These are phyloP conservation scores for Beauveria medogensis DNA, from an alignment of 2,329 filamentous ascomycete species.

Conservation along the genomic window DNA sequence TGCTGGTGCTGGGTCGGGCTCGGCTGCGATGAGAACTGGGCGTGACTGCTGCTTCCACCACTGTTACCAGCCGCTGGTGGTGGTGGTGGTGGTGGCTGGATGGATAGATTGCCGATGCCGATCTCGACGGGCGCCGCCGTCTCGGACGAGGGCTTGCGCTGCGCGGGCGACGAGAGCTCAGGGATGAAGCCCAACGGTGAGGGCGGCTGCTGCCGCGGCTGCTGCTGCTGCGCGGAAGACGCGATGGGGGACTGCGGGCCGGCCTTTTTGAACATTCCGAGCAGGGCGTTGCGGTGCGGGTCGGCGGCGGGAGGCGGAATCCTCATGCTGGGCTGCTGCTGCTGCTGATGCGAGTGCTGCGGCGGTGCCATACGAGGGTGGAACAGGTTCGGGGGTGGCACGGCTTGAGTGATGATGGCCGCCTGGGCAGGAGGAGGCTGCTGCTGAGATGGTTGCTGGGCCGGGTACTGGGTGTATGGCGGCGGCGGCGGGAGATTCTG, in stretches of 20 bases:
- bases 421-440: neutral
- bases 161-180: constrained; percentile 3
- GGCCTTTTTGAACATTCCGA: constrained; percentile 47
- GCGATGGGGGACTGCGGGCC: neutral
- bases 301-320: constrained; percentile 17
- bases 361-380: neutral
- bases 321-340: constrained; percentile 11
- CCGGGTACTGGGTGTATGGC: constrained; percentile 9
- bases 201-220: neutral
- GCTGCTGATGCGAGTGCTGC: neutral
- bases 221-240: constrained; percentile 13
- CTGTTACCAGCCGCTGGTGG: neutral
- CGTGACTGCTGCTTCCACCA: constrained; percentile 21
- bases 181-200: constrained; percentile 4
- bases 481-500: constrained; percentile 5
- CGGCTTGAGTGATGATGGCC: neutral
- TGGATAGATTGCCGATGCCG: constrained; percentile 21
- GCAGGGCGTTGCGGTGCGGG: constrained; percentile 39
- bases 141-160: constrained; percentile 3
- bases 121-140: constrained; percentile 19
- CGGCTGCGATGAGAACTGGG: constrained; percentile 21
- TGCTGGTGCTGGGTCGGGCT: neutral
- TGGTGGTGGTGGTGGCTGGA: constrained; percentile 16
- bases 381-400: neutral
- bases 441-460: neutral